phyloP scores from a whole-genome alignment of 2,329 filamentous ascomycete species.

The Arthroderma uncinatum region DNA sequence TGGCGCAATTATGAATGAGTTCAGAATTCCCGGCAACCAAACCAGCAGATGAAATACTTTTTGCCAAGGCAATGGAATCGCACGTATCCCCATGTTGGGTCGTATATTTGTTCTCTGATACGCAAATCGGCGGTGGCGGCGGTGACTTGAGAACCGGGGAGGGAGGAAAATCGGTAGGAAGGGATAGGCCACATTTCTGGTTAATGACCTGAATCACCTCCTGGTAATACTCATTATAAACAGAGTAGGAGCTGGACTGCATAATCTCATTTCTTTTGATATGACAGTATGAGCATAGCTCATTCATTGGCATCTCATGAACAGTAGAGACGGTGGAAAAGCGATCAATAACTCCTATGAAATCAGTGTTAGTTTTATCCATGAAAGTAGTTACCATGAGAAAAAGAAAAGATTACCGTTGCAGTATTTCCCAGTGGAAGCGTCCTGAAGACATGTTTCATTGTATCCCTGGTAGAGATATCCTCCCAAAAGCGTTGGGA shows the following conservation, averaged over 20 bases:
- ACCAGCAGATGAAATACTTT: constrained; percentile 12
- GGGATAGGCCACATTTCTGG: background rate
- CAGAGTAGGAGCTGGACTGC: constrained; percentile 18
- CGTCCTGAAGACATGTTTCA: constrained; percentile 15
- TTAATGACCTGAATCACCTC: constrained; percentile 5
- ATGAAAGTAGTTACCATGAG: background rate
- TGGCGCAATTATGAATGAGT: too few species aligned
- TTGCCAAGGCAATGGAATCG: constrained; percentile 11
- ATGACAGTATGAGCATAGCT: constrained; percentile 21
- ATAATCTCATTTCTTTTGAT: constrained; percentile 16
- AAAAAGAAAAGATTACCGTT: too few species aligned
- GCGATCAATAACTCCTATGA: constrained; percentile 11
- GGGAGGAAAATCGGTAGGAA: constrained; percentile 4
- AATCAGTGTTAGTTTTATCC: constrained; percentile 4
- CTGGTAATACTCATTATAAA: constrained; percentile 16
- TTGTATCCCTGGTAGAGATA: constrained; percentile 15
- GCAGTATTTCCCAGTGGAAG: constrained; percentile 13
- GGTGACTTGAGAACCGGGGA: background rate
- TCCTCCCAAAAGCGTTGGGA: constrained; percentile 10
- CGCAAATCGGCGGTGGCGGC: constrained; percentile 5
- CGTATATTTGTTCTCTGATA: constrained; percentile 13
- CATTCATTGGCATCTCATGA: constrained; percentile 16
- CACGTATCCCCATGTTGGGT: constrained; percentile 14
- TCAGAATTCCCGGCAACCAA: constrained; percentile 2
- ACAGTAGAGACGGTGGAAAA: too few species aligned